Base-by-base conservation (phyloP, 2,329 filamentous ascomycete species). In the Intubia oerlemansii region DNA sequence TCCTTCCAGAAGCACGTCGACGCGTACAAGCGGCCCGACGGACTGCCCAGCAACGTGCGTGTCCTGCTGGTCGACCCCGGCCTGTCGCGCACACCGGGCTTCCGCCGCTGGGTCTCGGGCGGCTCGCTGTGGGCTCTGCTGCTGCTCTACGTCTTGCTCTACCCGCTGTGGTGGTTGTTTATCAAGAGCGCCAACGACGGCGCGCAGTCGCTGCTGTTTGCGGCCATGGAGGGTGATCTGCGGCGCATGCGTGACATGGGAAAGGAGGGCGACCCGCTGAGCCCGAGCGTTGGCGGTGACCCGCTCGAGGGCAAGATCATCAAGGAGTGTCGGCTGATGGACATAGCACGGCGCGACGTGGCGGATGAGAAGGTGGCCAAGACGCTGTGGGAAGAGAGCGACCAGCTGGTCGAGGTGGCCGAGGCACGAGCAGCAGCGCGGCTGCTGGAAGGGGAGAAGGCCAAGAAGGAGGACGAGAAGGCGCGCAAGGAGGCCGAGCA, bases 1-100 rank as follows among this genome's bases (percentile, higher is more conserved):
- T 77, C 85, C 7, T 92, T 85, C 47, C 85, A 95, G 52, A 88
- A 91, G 47, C 85, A 93, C 46, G 59, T 98, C 26, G 72, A 82
- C 39, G 56, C 73, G 3, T 91, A 90, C 50, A 66, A 78, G 42
- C 65, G 88, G 15, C 81, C 84, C 0, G 88, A 98, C 46, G 66
- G 74, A 36, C 57, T 78, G 27, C 81, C 81, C 1, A 75, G 73
- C 56, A 92, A 81, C 39, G 64, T 82, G 4, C 68, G 79, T 19
- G 81, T 93, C 25, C 58, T 92, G 28, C 64, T 92, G 33, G 79
- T 84, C 3, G 85, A 98, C 42, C 88, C 88, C 0, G 85, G 88
- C 13, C 67, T 74, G 38, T 66, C 71, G 15, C 69, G 88, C 29
- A 95, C 85, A 7, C 81, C 84, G 0, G 84, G 88, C 2, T 91